These are phyloP conservation scores for Mucor plumbeus DNA, from an alignment of 371 early-diverging fungal genomes.

Conservation along the genomic window DNA sequence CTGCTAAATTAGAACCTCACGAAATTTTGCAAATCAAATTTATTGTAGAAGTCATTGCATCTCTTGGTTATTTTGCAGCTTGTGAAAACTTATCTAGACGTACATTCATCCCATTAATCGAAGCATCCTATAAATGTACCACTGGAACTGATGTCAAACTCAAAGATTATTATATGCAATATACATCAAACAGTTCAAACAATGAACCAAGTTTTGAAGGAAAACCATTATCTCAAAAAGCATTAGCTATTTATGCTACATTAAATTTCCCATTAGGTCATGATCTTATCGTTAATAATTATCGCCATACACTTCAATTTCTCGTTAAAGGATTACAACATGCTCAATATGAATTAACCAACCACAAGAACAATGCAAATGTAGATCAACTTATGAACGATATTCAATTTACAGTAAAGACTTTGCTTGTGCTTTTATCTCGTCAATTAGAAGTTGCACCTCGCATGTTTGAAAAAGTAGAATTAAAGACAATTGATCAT, in stretches of 20 bases:
- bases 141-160: slow-evolving; percentile 6
- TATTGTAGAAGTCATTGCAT: slow-evolving; percentile 44
- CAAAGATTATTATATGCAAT: slow-evolving; percentile 29
- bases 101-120: slow-evolving; percentile 50
- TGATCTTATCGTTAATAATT: slow-evolving; percentile 22
- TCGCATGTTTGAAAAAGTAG: slow-evolving; percentile 20
- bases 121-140: slow-evolving; percentile 29
- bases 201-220: slow-evolving; percentile 17
- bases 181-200: not conserved
- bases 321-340: slow-evolving; percentile 23
- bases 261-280: slow-evolving; percentile 48
- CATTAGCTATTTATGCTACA: slow-evolving; percentile 45
- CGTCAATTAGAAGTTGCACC: slow-evolving; percentile 28
- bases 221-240: slow-evolving; percentile 43
- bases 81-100: slow-evolving; percentile 49
- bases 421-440: slow-evolving; percentile 46
- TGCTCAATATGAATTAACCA: slow-evolving; percentile 18
- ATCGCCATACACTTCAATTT: slow-evolving; percentile 28
- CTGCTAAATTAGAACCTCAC: slow-evolving; percentile 4
- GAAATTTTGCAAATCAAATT: slow-evolving; percentile 29
- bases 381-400: slow-evolving; percentile 43
- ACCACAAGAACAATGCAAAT: not conserved
- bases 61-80: slow-evolving; percentile 49
- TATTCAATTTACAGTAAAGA: slow-evolving; percentile 46
- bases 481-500: not conserved